A percentile compares a stretch with the other conserved stretches of the same genome.
phyloP scores from a whole-genome alignment of 495 filamentous ascomycete species.

The Penicillium simplicissimum region DNA sequence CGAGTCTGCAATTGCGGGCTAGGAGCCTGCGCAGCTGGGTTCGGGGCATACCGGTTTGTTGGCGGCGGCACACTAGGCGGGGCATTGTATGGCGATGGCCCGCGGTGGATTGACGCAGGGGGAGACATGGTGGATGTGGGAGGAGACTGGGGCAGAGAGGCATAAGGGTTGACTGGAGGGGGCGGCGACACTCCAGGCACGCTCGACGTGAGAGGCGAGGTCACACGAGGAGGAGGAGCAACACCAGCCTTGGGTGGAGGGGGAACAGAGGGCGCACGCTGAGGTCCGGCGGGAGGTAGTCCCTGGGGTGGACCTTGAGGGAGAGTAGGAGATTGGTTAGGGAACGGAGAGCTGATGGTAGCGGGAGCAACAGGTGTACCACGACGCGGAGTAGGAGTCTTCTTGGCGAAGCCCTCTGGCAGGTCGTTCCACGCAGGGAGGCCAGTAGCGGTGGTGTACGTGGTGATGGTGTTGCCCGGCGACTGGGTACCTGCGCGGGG shows the following conservation, averaged over 20 bases:
- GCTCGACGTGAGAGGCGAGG: constrained; percentile 55
- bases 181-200: constrained; percentile 51
- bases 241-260: constrained; percentile 53
- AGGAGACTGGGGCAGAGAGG: constrained; percentile 50
- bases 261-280: constrained; percentile 53
- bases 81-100: constrained; percentile 85
- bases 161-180: constrained; percentile 70
- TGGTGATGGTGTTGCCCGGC: constrained; percentile 53
- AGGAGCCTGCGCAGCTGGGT: constrained; percentile 59
- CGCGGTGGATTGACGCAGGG: constrained; percentile 64
- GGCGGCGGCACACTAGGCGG: constrained; percentile 73
- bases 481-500: constrained; percentile 60
- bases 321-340: constrained; percentile 60
- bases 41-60: constrained; percentile 83
- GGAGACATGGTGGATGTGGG: constrained; percentile 40
- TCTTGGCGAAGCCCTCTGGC: constrained; percentile 75
- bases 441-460: constrained; percentile 69
- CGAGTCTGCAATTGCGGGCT: constrained; percentile 45
- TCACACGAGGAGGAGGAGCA: constrained; percentile 55
- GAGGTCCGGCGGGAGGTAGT: constrained; percentile 37
- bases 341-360: constrained; percentile 66
- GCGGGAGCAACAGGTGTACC: constrained; percentile 64
- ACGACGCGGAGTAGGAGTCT: constrained; percentile 62
- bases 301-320: constrained; percentile 46
- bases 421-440: constrained; percentile 92